Base-by-base conservation (phyloP, 768 basidiomycete genomes). In the Lactifluus piperatus region DNA sequence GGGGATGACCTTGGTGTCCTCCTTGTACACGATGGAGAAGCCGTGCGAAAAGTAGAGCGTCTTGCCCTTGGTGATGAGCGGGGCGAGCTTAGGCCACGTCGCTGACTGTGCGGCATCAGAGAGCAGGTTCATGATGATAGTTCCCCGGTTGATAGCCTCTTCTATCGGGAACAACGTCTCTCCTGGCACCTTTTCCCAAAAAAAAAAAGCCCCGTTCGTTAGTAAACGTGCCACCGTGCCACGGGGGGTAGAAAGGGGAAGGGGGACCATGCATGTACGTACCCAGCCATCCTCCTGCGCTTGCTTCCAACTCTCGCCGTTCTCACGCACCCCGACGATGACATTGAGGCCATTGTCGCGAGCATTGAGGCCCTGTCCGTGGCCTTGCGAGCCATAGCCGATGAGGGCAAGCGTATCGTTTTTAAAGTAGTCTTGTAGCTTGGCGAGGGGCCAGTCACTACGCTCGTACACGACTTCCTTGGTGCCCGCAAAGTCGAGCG, bases 1-100 rank as follows among this genome's bases (percentile, higher is more conserved):
- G 62, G 93, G 90, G 56, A 94, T 68, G 66, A 99, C 93, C 57
- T 94, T 81, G 65, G 97, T 99, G 74, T 97, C 92, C 6, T 99
- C 84, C 81, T 94, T 92, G 85, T 87, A 99, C 55, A 99, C 93
- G 65, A 98, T 83, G 64, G 95, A 98, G 87, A 99, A 99, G 69
- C 97, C 97, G 73, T 99, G 97, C 6, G 95, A 93, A 81, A 99
- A 99, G 86, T 99, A 99, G 64, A 99, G 88, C n/a, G 97, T 99
- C 82, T 99, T 98, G 77, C 91, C 97, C 83, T 94, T 92, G 74
- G 94, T 98, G 79, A 98, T 94, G 69, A 97, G 84, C 56, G 97
- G 95, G 45, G 84, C 86, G 67, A 99, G 66, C 54, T 80, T 76
- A 39, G 87, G 78, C 97, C 97, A 99, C 30, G 94, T 97, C 73